These are phyloP conservation scores for Rhazya stricta DNA, from an alignment of 257 asterid species.

Conservation along the genomic window DNA sequence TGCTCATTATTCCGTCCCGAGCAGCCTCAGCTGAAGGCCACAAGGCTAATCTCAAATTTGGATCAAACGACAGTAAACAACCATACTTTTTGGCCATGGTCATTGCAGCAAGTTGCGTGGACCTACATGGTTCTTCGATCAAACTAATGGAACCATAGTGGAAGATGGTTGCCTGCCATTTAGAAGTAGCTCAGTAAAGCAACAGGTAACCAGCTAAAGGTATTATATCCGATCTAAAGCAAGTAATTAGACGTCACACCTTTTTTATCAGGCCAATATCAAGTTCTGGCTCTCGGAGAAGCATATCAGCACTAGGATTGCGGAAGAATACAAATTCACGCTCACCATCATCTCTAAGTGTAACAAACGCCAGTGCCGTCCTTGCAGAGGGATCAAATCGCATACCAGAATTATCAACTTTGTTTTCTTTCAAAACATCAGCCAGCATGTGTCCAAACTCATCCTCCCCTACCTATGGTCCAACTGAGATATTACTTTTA, in stretches of 20 bases:
- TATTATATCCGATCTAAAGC: slow-evolving; percentile 1
- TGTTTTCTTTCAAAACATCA: slow-evolving; percentile 63
- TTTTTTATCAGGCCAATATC: slow-evolving; percentile 58
- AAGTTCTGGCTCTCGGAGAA: slow-evolving; percentile 65
- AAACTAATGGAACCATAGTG: slow-evolving; percentile 92
- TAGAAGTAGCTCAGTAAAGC: slow-evolving; percentile 17
- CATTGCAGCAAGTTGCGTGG: slow-evolving; percentile 82
- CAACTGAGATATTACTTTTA: slow-evolving; percentile 7
- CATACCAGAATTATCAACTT: slow-evolving; percentile 73
- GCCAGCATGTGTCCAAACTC: slow-evolving; percentile 88
- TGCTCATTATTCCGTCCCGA: slow-evolving; percentile 59
- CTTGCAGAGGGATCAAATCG: slow-evolving; percentile 74
- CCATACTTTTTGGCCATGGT: slow-evolving; percentile 70
- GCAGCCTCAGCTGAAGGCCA: slow-evolving; percentile 97
- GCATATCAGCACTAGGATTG: slow-evolving; percentile 95
- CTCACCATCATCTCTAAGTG: slow-evolving; percentile 85
- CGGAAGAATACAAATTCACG: slow-evolving; percentile 93
- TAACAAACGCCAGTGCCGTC: slow-evolving; percentile 84
- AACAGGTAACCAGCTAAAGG: slow-evolving; percentile 7
- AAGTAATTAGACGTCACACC: slow-evolving; percentile 34
- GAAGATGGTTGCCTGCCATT: slow-evolving; percentile 67
- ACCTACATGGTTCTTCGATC: slow-evolving; percentile 84
- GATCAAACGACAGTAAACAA: slow-evolving; percentile 79
- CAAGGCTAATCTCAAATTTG: slow-evolving; percentile 78
- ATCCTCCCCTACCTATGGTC: slow-evolving; percentile 76